These are phyloP conservation scores for Irpex sp. DNA, from an alignment of 1,284 basidiomycete genomes.

Conservation along the genomic window DNA sequence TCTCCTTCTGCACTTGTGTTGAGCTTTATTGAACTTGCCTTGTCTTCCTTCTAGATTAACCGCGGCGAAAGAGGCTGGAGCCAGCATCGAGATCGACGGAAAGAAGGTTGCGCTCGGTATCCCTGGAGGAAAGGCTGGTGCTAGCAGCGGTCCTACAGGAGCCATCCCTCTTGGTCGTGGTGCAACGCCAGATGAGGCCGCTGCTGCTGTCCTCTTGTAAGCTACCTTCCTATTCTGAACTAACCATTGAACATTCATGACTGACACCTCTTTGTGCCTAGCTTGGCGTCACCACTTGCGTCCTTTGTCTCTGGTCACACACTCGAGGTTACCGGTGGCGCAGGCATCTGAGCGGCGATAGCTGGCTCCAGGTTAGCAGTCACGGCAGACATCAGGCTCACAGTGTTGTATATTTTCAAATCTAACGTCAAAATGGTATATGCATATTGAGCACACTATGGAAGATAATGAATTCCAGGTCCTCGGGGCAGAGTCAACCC, in stretches of 20 bases:
- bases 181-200: conserved; percentile 76
- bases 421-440: too few relatives aligned
- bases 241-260: neutral
- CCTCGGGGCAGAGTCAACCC: too few relatives aligned
- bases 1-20: neutral
- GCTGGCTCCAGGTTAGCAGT: neutral
- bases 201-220: conserved; percentile 66
- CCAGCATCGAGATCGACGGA: conserved; percentile 72
- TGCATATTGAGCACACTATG: too few relatives aligned
- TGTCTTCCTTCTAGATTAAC: conserved; percentile 17
- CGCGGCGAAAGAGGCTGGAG: conserved; percentile 69
- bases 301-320: conserved; percentile 81
- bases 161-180: conserved; percentile 71
- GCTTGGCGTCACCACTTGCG: conserved; percentile 71
- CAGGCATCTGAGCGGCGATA: conserved; percentile 49
- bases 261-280: conserved; percentile 22
- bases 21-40: neutral
- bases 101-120: conserved; percentile 82
- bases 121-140: conserved; percentile 40
- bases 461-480: too few relatives aligned
- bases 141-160: conserved; percentile 31
- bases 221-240: conserved; percentile 22
- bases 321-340: conserved; percentile 74
- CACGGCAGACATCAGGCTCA: neutral
- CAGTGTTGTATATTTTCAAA: too few relatives aligned